Evolutionary conservation across 257 asterid genomes (phyloP), one percentile per base, ranked within the genome.

Genomic region (Thymus quinquecostatus): DNA sequence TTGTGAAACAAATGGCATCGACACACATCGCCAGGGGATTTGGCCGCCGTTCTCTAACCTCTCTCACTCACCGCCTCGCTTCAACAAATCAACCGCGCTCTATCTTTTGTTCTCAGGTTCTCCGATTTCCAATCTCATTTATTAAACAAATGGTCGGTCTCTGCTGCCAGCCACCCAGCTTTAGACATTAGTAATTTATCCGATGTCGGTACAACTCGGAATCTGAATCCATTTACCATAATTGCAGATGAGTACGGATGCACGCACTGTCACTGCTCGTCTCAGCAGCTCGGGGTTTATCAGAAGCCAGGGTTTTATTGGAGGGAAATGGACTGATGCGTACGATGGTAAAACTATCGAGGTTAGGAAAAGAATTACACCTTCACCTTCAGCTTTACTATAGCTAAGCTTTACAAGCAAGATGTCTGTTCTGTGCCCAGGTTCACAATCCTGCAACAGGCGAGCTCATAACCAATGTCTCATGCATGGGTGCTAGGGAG

Each of bases 261-360:
- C 96, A 7, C 70, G 84, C 77, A 82, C 79, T 67, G 56, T 86
- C 62, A 82, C 94, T 63, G 87, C 78, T 83, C 85, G 86, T 40
- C 83, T 95, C 71, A 83, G 80, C 73, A 83, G 89, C 72, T 72
- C 91, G 14, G 99, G 99, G 32, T 81, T 95, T 67, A 87, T 95
- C 72, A 81, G 73, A 66, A 87, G 78, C 73, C 95, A 92, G 74
- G 99, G 97, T 33, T 77, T 95, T 12, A 86, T 95, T 45, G 98
- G 97, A 59, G 99, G 98, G 79, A 95, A 87, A 62, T 95, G 98
- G 98, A 77, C 79, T n/a, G 96, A 88, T 81, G 89, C 99, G 13
- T 84, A 89, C 72, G 97, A 92, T 74, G 96, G 96, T 71, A 92
- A 86, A 74, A 95, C 96, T 58, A 73, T 95, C 7, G 81, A 85